Conservation (phyloP, 768 basidiomycete species). For the Rhodosporidiobolus sp. region DNA sequence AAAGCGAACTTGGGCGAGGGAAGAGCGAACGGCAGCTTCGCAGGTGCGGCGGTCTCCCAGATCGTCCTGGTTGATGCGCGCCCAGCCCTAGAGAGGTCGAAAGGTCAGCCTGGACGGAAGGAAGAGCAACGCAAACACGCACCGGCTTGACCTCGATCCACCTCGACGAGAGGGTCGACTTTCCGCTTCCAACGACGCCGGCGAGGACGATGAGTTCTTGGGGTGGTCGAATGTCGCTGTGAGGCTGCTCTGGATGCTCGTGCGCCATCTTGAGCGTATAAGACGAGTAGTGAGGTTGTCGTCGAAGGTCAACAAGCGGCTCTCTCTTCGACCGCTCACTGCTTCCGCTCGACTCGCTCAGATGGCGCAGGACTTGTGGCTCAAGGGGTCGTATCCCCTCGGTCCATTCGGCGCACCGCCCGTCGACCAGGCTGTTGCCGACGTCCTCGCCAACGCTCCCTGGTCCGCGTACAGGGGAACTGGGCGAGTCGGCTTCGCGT, state of each 20-base stretch:
- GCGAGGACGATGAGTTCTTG: constrained; percentile 28
- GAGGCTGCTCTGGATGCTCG: background rate
- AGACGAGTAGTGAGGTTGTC: background rate
- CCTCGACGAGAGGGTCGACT: constrained; percentile 15
- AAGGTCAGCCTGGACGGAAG: background rate
- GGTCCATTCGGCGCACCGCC: constrained; percentile 23
- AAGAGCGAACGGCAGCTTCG: constrained; percentile 18
- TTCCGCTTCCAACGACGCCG: constrained; percentile 36
- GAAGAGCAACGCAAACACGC: background rate
- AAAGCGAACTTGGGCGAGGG: background rate
- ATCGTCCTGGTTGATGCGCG: constrained; percentile 37
- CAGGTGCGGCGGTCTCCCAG: constrained; percentile 32
- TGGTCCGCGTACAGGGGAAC: constrained; percentile 19
- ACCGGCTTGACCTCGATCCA: constrained; percentile 13
- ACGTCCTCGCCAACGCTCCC: constrained; percentile 32
- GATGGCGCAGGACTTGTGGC: constrained; percentile 33
- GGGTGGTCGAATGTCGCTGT: background rate
- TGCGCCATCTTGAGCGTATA: background rate
- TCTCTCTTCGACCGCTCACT: background rate
- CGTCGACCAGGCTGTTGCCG: constrained; percentile 30
- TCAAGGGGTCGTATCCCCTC: constrained; percentile 22
- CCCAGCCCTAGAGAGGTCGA: constrained; percentile 15
- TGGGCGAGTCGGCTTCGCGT: constrained; percentile 27
- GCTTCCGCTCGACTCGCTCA: background rate
- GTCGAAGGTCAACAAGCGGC: background rate